These are phyloP conservation scores for Beauveria varroae DNA, from an alignment of 2,329 filamentous ascomycete species.

Conservation along the genomic window DNA sequence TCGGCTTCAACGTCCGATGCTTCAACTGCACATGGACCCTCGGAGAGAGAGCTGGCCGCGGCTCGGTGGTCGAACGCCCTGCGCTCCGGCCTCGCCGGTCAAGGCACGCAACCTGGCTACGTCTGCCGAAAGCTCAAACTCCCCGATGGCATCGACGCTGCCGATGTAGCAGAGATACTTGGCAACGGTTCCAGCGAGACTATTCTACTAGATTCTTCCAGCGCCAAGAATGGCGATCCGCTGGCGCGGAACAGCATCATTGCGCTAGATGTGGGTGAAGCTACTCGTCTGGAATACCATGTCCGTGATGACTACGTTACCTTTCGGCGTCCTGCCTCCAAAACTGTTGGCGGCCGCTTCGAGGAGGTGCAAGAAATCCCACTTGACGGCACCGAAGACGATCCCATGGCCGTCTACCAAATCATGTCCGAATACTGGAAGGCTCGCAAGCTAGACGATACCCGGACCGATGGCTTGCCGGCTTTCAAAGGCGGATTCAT, in stretches of 20 bases:
- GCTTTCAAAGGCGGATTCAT: slow-evolving; percentile 80
- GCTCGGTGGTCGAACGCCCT: slow-evolving; percentile 18
- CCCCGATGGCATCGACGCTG: slow-evolving; percentile 38
- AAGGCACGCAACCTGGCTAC: slow-evolving; percentile 27
- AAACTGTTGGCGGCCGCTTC: slow-evolving; percentile 5
- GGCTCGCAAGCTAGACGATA: slow-evolving; percentile 17
- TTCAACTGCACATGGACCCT: slow-evolving; percentile 8
- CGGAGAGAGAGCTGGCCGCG: slow-evolving; percentile 17
- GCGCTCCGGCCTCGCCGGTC: slow-evolving; percentile 21
- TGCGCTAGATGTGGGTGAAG: slow-evolving; percentile 53
- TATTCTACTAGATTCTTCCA: slow-evolving; percentile 55
- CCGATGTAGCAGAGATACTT: slow-evolving; percentile 48
- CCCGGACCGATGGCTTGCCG: slow-evolving; percentile 15
- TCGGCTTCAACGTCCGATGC: slow-evolving; percentile 9
- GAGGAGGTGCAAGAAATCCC: slow-evolving; percentile 21
- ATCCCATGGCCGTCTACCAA: slow-evolving; percentile 39
- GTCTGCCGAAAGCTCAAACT: slow-evolving; percentile 35
- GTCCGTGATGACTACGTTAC: slow-evolving; percentile 36
- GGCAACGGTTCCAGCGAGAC: slow-evolving; percentile 33
- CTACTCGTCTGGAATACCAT: slow-evolving; percentile 50
- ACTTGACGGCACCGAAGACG: slow-evolving; percentile 19
- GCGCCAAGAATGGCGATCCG: slow-evolving; percentile 36
- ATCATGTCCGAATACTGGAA: slow-evolving; percentile 40
- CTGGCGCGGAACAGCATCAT: slow-evolving; percentile 62
- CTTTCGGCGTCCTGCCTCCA: slow-evolving; percentile 19